Base-by-base conservation (phyloP, 163 green algal genomes). In the Scenedesmus sp. region DNA sequence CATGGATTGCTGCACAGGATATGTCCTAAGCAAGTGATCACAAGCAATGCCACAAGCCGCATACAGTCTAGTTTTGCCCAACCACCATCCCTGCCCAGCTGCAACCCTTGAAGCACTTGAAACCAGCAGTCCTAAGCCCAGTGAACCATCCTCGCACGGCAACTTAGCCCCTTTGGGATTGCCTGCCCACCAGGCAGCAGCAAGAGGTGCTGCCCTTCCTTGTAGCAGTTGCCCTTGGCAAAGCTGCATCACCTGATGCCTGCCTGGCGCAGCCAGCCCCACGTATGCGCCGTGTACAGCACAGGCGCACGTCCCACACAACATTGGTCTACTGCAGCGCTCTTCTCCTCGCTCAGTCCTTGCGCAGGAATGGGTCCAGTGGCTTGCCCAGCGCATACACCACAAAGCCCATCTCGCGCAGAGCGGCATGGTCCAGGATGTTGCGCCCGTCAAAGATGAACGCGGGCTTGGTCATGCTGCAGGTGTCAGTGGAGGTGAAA, bases 371-470 rank as follows among this genome's bases (percentile, higher is more conserved):
- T 70, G 97, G 97, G 88, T 99, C 98, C 65, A 99, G 95, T 0
- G 98, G 98, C 97, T 99, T 99, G 89, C 98, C 98, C 37, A 99
- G 96, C 0, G 96, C 98, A 88, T 99, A 99, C 3, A 99, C 97
- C n/a, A 99, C 97, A 94, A 99, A 99, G 56, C 98, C 98, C 80
- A 99, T 98, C 81, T 98, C 92, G 43, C 95, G 94, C 81, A 99
- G 95, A 81, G 97, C 93, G n/a, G 94, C 94, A 92, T 99, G 97
- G 93, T 99, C 95, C 76, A 99, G 92, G 80, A 99, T 96, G 94
- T 99, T 99, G 88, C 98, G 96, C 46, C 98, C 98, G 91, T 99
- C 98, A 94, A 99, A 99, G 35, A 99, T 90, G 89, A 99, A 99
- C 2, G 98, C 98, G 30, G 98, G 98, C 97, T 99, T 99, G 80